Evolutionary conservation across 2,329 filamentous ascomycete species (phyloP).

Genomic region (Aspergillus caelatus): DNA sequence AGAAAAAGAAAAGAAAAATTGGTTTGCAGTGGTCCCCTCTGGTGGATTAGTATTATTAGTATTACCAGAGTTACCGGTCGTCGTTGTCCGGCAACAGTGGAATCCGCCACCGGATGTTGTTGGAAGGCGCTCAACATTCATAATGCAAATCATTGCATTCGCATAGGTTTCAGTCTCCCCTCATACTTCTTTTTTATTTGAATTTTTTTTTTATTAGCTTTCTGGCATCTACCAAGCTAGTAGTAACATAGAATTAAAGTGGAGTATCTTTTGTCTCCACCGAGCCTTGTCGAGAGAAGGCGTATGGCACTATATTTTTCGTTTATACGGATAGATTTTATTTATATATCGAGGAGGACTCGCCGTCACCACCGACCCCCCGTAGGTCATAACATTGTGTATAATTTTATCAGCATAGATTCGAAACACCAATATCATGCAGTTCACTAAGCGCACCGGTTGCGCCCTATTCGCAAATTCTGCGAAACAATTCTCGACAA

Average conservation of each 20-base stretch:
- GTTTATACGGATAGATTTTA: not conserved
- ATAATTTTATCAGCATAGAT: not conserved
- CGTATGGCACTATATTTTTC: not conserved
- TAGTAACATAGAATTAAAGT: not conserved
- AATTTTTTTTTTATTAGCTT: not conserved
- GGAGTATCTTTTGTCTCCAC: not conserved
- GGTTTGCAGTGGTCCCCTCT: not conserved
- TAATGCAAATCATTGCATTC: not conserved
- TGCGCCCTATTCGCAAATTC: not conserved
- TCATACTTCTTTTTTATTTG: not conserved
- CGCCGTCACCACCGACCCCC: not conserved
- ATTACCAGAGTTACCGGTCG: not conserved
- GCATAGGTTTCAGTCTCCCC: not conserved
- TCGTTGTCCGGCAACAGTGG: not conserved
- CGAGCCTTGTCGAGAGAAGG: conserved; percentile 3
- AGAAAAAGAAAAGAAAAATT: not conserved
- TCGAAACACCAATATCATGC: not conserved
- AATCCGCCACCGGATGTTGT: conserved; percentile 5
- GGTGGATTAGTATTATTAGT: not conserved
- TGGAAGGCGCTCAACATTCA: conserved; percentile 6
- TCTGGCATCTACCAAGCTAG: not conserved
- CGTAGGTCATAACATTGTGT: not conserved
- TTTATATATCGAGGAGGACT: not conserved
- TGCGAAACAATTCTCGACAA: conserved; percentile 4
- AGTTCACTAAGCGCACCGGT: conserved; percentile 3